These are phyloP conservation scores for Lasiosphaeris hirsuta DNA, from an alignment of 495 filamentous ascomycete genomes.

Conservation along the genomic window DNA sequence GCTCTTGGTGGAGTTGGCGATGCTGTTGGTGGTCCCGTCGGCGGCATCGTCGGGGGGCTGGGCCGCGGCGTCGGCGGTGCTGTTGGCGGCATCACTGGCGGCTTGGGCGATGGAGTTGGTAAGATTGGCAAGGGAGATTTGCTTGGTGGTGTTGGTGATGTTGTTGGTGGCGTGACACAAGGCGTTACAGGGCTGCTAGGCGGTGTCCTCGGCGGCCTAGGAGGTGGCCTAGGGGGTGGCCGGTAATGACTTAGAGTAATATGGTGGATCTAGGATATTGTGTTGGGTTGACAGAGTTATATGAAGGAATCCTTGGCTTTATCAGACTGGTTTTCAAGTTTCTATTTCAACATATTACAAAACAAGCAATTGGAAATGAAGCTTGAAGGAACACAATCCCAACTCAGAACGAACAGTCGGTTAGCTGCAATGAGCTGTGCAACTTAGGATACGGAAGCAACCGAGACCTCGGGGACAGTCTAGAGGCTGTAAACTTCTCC, in stretches of 20 bases:
- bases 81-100: constrained; percentile 21
- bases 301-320: too few species aligned
- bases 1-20: constrained; percentile 27
- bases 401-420: too few species aligned
- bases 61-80: constrained; percentile 23
- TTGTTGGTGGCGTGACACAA: constrained; percentile 22
- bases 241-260: background rate
- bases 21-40: constrained; percentile 22
- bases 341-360: too few species aligned
- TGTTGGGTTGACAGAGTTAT: too few species aligned
- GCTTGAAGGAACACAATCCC: too few species aligned
- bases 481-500: too few species aligned
- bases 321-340: too few species aligned
- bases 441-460: too few species aligned
- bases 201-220: constrained; percentile 21
- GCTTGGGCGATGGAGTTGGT: constrained; percentile 23
- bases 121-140: constrained; percentile 25
- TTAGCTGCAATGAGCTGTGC: too few species aligned
- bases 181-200: constrained; percentile 24
- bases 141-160: constrained; percentile 22
- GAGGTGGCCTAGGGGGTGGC: background rate
- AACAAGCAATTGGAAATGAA: too few species aligned
- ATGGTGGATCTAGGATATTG: too few species aligned
- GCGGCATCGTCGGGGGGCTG: constrained; percentile 22
- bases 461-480: too few species aligned